Evolutionary conservation across 805 yeast genomes (phyloP).

Genomic region (Lachancea mirantina): DNA sequence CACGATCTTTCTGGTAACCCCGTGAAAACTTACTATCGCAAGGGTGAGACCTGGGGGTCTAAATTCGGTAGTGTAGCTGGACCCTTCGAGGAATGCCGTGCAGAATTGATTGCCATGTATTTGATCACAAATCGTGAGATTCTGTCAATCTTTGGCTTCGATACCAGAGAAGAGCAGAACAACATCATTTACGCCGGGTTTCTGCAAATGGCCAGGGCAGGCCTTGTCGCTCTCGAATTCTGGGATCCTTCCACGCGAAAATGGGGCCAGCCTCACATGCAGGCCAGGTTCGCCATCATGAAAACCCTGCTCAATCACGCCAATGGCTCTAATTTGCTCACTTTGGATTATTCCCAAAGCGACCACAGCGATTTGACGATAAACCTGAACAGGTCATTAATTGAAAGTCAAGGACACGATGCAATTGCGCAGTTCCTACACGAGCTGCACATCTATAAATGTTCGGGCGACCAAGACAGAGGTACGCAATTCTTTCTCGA

Average conservation of each 20-base stretch:
- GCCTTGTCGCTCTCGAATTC: conserved; percentile 70
- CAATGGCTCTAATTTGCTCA: conserved; percentile 54
- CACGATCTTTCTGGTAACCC: conserved; percentile 54
- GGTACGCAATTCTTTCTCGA: conserved; percentile 61
- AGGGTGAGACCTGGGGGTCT: conserved; percentile 88
- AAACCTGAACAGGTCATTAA: conserved; percentile 52
- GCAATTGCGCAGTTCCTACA: conserved; percentile 65
- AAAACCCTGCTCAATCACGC: conserved; percentile 53
- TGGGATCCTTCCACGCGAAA: conserved; percentile 78
- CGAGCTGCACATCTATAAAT: conserved; percentile 71
- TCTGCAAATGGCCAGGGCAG: conserved; percentile 83
- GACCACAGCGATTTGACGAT: conserved; percentile 55
- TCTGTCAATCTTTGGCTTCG: conserved; percentile 66
- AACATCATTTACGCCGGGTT: conserved; percentile 61
- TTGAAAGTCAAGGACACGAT: conserved; percentile 61
- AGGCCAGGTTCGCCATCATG: conserved; percentile 81
- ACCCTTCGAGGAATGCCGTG: conserved; percentile 88
- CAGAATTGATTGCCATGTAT: conserved; percentile 82
- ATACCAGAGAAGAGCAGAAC: conserved; percentile 49
- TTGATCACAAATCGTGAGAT: conserved; percentile 62
- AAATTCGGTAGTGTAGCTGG: conserved; percentile 78
- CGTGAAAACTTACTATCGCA: conserved; percentile 59
- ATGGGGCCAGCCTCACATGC: conserved; percentile 97
- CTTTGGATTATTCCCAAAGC: conserved; percentile 41
- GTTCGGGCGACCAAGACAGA: conserved; percentile 60